Conservation (phyloP, 2,329 filamentous ascomycete species). For the Neoarthrinium moseri region DNA sequence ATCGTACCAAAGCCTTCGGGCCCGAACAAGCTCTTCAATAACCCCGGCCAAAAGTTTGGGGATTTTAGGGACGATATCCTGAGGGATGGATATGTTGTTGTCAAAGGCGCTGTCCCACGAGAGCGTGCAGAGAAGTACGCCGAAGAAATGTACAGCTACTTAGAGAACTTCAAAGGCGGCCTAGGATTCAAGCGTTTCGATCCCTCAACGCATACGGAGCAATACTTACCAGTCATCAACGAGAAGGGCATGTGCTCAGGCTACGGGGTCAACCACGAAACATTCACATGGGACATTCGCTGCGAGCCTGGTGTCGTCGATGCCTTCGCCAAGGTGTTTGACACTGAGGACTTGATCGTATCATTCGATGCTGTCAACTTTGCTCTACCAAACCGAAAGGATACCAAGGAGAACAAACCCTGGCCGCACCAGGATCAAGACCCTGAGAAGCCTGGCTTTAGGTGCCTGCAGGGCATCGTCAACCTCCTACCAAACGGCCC, state of each 20-base stretch:
- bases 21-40: constrained; percentile 6
- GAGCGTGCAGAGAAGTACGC: constrained; percentile 17
- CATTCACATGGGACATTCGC: constrained; percentile 48
- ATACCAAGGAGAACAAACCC: constrained; percentile 35
- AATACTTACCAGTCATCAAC: constrained; percentile 36
- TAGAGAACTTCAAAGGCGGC: constrained; percentile 10
- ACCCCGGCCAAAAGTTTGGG: background rate
- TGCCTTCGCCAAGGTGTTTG: constrained; percentile 45
- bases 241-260: constrained; percentile 47
- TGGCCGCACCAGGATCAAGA: constrained; percentile 48
- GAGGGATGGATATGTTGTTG: constrained; percentile 24
- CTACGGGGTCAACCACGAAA: constrained; percentile 46
- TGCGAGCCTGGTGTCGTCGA: constrained; percentile 43
- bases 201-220: constrained; percentile 33
- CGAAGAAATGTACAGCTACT: constrained; percentile 13
- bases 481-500: constrained; percentile 36
- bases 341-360: constrained; percentile 44
- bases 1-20: constrained; percentile 5
- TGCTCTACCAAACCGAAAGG: constrained; percentile 32
- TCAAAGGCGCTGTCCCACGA: constrained; percentile 21
- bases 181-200: constrained; percentile 29
- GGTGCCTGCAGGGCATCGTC: constrained; percentile 50
- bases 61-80: constrained; percentile 24
- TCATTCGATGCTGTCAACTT: constrained; percentile 49
- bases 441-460: constrained; percentile 42